Evolutionary conservation across 257 asterid species (phyloP), one percentile per base, ranked within the genome.

Genomic region (Verbena officinalis): DNA sequence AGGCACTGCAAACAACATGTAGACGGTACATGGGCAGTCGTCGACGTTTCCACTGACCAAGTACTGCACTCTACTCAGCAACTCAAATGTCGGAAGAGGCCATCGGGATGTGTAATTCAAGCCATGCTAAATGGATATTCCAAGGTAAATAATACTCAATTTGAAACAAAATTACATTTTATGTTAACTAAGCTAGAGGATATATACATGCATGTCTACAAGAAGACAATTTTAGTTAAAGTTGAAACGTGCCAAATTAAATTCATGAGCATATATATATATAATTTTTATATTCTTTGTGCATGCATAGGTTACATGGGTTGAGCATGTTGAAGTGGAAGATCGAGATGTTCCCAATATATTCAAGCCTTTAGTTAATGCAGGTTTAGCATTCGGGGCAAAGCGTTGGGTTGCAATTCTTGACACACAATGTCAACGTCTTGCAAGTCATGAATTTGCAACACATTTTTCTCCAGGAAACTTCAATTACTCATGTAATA

Each of bases 341-440:
- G 74, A 75, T 10, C 40, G 59, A 58, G 71, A 42, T 8, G 39
- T 44, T 62, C 74, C 78, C 4, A 22, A 23, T 11, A 63, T 85
- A 13, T 80, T 76, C 62, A 78, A 61, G 52, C 75, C 87, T 14
- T 54, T 88, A 9, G 55, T 88, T 0, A 49, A 65, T 2, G 68
- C 84, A 0, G 90, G 88, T 4, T 72, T 81, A 1, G 95, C 86
- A 3, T 88, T 81, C 24, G 91, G 94, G 21, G 89, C 89, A 1
- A 75, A 60, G 1, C 80, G 89, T 1, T 88, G 95, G 91, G 16
- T 78, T 0, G 56, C 91, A 0, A 59, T 76, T 53, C 82, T 88
- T 2, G 63, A 67, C 10, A 71, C 77, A 3, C 77, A 83, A 49
- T 83, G 81, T 44, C 78, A 81, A 50, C 84, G 89, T 8, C 10